Evolutionary conservation across 257 asterid species (phyloP).

Genomic region (Coffea eugenioides): DNA sequence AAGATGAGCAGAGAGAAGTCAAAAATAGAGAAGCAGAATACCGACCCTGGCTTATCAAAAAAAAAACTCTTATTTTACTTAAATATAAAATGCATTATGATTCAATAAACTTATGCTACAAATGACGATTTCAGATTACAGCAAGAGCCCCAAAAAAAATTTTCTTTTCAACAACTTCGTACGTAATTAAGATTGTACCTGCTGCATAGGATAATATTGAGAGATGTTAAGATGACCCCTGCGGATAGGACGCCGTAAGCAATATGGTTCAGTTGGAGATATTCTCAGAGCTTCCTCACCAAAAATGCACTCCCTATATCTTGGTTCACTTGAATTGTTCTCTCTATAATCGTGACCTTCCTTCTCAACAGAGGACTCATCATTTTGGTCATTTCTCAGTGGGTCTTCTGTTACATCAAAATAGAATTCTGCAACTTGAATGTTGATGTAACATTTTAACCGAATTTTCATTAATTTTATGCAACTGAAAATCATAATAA

Average conservation of each 20-base stretch:
- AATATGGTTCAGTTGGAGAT: slow-evolving; percentile 75
- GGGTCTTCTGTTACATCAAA: slow-evolving; percentile 40
- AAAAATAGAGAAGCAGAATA: not conserved
- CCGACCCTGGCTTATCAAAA: not conserved
- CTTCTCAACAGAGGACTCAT: slow-evolving; percentile 35
- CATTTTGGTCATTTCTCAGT: slow-evolving; percentile 24
- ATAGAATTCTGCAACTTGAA: slow-evolving; percentile 6
- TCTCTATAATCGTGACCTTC: slow-evolving; percentile 39
- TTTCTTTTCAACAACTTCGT: not conserved
- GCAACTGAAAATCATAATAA: not conserved
- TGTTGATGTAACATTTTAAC: too few species aligned
- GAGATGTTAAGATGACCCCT: slow-evolving; percentile 95
- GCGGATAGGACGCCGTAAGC: slow-evolving; percentile 93
- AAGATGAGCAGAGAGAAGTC: not conserved
- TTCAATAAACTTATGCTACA: not conserved
- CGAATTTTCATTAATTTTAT: too few species aligned
- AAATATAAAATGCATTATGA: not conserved
- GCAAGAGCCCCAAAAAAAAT: not conserved
- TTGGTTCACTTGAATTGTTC: slow-evolving; percentile 51
- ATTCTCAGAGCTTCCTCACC: slow-evolving; percentile 95
- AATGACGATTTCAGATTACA: not conserved
- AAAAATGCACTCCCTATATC: slow-evolving; percentile 69
- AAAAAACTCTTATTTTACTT: not conserved
- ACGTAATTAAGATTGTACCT: slow-evolving; percentile 43
- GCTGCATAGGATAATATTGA: slow-evolving; percentile 79